Evolutionary conservation across 2,329 filamentous ascomycete genomes (phyloP).

Genomic region (Aspergillus luchuensis): DNA sequence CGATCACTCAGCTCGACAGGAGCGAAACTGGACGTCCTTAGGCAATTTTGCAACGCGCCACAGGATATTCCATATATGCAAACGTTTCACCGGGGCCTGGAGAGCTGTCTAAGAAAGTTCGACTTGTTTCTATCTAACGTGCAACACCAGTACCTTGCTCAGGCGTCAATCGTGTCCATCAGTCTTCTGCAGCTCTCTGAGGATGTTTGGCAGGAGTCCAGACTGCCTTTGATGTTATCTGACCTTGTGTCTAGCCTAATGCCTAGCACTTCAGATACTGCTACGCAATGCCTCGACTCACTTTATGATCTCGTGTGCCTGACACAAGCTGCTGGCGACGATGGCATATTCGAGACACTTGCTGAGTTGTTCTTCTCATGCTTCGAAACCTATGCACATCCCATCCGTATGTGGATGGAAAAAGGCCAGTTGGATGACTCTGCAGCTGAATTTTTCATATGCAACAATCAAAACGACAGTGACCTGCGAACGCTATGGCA

Average conservation of each 20-base stretch:
- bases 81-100: conserved; percentile 68
- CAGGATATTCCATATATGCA: conserved; percentile 65
- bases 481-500: conserved; percentile 73
- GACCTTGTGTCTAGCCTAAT: conserved; percentile 62
- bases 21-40: conserved; percentile 49
- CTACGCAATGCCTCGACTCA: conserved; percentile 76
- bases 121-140: conserved; percentile 61
- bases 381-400: conserved; percentile 77
- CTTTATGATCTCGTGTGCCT: conserved; percentile 71
- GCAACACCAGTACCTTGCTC: conserved; percentile 62
- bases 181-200: conserved; percentile 67
- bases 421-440: conserved; percentile 66
- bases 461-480: conserved; percentile 56
- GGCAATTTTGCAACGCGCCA: conserved; percentile 49
- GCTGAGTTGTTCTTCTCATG: conserved; percentile 75
- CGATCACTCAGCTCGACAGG: conserved; percentile 53
- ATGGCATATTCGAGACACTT: conserved; percentile 62
- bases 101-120: conserved; percentile 59
- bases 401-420: conserved; percentile 83
- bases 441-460: conserved; percentile 76
- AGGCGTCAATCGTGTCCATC: conserved; percentile 57
- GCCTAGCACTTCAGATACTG: conserved; percentile 44
- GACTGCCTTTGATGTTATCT: conserved; percentile 62
- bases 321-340: conserved; percentile 70
- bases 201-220: conserved; percentile 57